Evolutionary conservation across 495 filamentous ascomycete genomes (phyloP).

Genomic region (Hyaloscypha finlandica): DNA sequence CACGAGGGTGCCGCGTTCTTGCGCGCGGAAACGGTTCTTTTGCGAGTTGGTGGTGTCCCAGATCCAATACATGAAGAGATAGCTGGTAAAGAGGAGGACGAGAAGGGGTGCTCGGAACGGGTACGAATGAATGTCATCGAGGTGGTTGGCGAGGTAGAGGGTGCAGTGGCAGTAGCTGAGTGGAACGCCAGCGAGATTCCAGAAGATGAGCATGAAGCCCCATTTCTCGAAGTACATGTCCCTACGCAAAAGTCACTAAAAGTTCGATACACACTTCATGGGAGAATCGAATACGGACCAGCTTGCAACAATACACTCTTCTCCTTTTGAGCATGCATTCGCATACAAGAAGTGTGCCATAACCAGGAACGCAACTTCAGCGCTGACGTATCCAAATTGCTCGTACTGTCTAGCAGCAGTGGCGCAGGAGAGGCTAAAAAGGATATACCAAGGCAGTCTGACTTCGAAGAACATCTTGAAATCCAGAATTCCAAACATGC

Average conservation of each 20-base stretch:
- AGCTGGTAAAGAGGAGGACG: constrained; percentile 64
- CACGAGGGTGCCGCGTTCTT: constrained; percentile 72
- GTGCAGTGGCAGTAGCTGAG: constrained; percentile 97
- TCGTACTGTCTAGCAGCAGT: constrained; percentile 89
- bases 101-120: constrained; percentile 60
- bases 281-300: constrained; percentile 52
- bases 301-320: constrained; percentile 90
- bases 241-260: constrained; percentile 16
- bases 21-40: constrained; percentile 90
- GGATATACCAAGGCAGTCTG: constrained; percentile 93
- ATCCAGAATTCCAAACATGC: constrained; percentile 90
- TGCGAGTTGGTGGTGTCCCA: constrained; percentile 93
- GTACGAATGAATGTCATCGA: constrained; percentile 69
- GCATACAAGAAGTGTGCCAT: constrained; percentile 96
- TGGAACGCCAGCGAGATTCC: constrained; percentile 96
- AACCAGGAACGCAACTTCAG: constrained; percentile 83
- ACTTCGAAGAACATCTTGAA: constrained; percentile 99
- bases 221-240: constrained; percentile 99
- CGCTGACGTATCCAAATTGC: constrained; percentile 84
- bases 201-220: constrained; percentile 99
- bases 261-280: constrained; percentile 18
- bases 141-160: constrained; percentile 87
- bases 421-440: constrained; percentile 76
- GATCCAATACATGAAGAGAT: constrained; percentile 87
- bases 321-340: constrained; percentile 94